Base-by-base conservation (phyloP, 352 stramenopile species). In the Phytophthora pluvialis region DNA sequence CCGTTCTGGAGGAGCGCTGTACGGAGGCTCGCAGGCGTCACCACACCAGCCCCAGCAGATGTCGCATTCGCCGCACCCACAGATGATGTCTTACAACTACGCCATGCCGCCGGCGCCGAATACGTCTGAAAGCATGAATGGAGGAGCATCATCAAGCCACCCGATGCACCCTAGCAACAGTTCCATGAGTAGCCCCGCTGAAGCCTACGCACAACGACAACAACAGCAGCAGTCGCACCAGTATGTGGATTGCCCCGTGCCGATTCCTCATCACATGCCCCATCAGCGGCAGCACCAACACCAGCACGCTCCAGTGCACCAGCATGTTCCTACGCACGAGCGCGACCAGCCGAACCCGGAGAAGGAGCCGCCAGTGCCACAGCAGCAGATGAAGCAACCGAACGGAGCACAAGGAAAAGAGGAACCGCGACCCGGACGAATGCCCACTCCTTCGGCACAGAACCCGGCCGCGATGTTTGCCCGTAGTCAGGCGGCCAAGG, bases 391-490 rank as follows among this genome's bases (percentile, higher is more conserved):
- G 11, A 64, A 78, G 21, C 60, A 67, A 26, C 28, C 44, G 28
- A 60, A 48, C 57, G 45, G 39, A 54, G 12, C 47, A 28, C 36
- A 55, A 47, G 13, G 26, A 11, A 68, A 70, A 52, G 50, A 70
- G 16, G 60, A 70, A 12, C 39, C 65, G 38, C 47, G 40, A 49
- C 11, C 13, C 36, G 18, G 38, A 35, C 53, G 46, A 26, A 62
- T 71, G 32, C 21, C 56, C 40, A 25, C 12, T 21, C 13, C 47
- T 33, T 59, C 53, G 36, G 48, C 49, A 8, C 39, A 72, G 12
- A 92, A 88, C 54, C 80, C 81, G 6, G 83, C 83, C 1, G 81
- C 79, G 3, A 81, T 82, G 71, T 92, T 89, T 59, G 80, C 77
- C 38, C 80, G 77, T 46, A 73, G 60, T 13, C 77, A 86, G 64